Base-by-base conservation (phyloP, 768 basidiomycete species). In the Coprinopsis sp. region DNA sequence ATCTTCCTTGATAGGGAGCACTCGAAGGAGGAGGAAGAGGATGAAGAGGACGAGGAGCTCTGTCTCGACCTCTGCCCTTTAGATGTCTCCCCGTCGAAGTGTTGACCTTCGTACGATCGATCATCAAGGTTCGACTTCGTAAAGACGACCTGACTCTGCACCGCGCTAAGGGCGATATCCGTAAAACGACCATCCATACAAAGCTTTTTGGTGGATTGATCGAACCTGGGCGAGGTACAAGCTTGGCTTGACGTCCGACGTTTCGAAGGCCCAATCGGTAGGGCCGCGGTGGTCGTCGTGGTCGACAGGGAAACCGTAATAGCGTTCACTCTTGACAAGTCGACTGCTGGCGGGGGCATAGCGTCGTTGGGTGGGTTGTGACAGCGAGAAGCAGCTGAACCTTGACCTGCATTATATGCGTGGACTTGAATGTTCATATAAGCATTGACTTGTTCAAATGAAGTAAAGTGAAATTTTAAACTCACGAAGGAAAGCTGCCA, bases 401-500 rank as follows among this genome's bases (percentile, higher is more conserved):
- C 21, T 37, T 37, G 22, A 37, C 30, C 31, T 37, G 36, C 45
- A 29, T 47, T 47, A n/a, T n/a, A n/a, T n/a, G n/a, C n/a, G n/a
- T n/a, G 33, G 34, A 27, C 5, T 45, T 19, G 21, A 45, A 33
- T 27, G 44, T 22, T 19, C 14, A 37, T 13, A 45, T 33, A 45
- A 33, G 44, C 34, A 34, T 45, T 37, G 39, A 24, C 14, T 16
- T 42, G 24, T 12, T 46, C 45, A 44, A 39, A 50, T 3, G 19
- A 30, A 34, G 42, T 36, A 37, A 33, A 51, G 43, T 24, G 37
- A 33, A 25, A 33, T 29, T 31, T 28, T 42, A 33, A 33, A 61
- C 62, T 50, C 51, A 64, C 62, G 46, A 33, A 64, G 49, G 42
- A 60, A 60, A 23, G 60, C 58, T 24, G 54, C 47, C 58, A 62